These are phyloP conservation scores for Cladosporium sp. DNA, from an alignment of 2,329 filamentous ascomycete species.

Conservation along the genomic window DNA sequence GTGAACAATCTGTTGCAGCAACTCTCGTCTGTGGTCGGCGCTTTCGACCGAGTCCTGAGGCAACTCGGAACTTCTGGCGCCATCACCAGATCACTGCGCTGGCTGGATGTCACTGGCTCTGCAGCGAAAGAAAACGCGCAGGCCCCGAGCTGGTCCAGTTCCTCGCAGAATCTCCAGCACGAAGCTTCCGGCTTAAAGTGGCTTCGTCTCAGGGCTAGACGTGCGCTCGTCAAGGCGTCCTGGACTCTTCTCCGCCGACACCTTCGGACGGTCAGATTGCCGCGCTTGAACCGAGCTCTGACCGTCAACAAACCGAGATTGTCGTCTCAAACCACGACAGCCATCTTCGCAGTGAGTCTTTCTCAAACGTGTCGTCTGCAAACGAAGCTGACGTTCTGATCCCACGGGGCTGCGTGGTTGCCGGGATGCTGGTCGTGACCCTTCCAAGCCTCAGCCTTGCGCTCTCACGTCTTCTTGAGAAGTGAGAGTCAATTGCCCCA, in stretches of 20 bases:
- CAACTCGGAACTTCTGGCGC: no score
- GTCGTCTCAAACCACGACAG: background rate
- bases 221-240: background rate
- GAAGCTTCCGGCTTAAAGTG: background rate
- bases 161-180: background rate
- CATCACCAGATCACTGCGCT: no score
- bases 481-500: no score
- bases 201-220: background rate
- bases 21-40: no score
- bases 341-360: background rate
- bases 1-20: no score
- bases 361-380: background rate
- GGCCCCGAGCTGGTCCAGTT: no score
- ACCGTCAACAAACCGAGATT: background rate
- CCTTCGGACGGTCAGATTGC: background rate
- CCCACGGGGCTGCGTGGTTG: background rate
- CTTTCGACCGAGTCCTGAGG: no score
- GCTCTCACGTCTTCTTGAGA: background rate
- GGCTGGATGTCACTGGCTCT: no score
- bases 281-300: background rate
- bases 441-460: background rate
- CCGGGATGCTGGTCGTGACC: background rate
- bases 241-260: background rate
- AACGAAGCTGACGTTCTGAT: background rate
- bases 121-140: no score